Conservation (phyloP, 106 monocot genomes). For the Chionographis japonica region DNA sequence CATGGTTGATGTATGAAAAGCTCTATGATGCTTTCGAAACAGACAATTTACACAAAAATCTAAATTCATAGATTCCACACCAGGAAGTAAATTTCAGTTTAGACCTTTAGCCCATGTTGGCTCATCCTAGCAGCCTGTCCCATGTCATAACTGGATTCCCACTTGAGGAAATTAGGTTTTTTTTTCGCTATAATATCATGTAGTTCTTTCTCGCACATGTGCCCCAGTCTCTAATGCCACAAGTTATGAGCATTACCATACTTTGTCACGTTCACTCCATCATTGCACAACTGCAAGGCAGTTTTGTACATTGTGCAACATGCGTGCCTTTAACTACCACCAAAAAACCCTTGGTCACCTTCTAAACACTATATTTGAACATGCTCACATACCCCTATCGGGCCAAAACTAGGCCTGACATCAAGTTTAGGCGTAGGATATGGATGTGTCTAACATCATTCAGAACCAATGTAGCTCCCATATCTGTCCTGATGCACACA, state of each 20-base stretch:
- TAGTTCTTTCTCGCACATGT: conserved; percentile 11
- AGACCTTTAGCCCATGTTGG: too few species aligned
- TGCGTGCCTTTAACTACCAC: neutral
- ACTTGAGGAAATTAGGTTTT: neutral
- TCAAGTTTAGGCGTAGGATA: neutral
- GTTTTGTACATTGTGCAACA: neutral
- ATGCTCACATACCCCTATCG: neutral
- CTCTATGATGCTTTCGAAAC: too few species aligned
- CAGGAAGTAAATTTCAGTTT: too few species aligned
- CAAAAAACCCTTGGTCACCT: neutral
- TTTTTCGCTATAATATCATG: neutral
- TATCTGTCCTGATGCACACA: too few species aligned
- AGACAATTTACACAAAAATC: too few species aligned
- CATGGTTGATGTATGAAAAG: too few species aligned
- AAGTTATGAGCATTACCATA: neutral
- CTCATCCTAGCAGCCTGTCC: neutral
- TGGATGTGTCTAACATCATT: neutral
- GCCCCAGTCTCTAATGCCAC: neutral
- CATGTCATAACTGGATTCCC: neutral
- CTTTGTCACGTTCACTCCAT: neutral
- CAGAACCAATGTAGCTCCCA: too few species aligned
- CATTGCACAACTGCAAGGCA: neutral
- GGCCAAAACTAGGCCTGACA: neutral
- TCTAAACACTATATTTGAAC: neutral
- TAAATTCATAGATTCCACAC: too few species aligned